A percentile compares a stretch with the other conserved stretches of the same genome.
These are phyloP conservation scores for Kondoa malvinella DNA, from an alignment of 768 basidiomycete species.

Conservation along the genomic window DNA sequence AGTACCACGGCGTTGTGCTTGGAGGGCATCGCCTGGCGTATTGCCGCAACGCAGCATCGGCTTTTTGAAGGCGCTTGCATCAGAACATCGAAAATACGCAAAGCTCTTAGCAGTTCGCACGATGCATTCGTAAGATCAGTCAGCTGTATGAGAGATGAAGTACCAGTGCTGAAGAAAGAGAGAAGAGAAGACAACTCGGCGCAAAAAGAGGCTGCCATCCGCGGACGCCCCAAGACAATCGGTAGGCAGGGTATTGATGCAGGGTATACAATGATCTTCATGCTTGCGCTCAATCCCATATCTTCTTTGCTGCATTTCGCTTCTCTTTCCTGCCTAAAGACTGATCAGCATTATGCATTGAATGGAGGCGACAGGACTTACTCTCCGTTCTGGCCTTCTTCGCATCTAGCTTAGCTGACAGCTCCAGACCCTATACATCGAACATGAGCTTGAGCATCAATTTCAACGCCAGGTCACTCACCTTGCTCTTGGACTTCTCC, in stretches of 20 bases:
- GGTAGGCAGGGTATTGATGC: neutral
- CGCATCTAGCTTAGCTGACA: neutral
- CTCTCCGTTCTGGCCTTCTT: neutral
- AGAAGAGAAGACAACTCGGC: too few species aligned
- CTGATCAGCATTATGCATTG: neutral
- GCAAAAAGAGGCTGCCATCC: too few species aligned
- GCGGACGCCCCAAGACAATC: neutral
- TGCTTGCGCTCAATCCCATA: neutral
- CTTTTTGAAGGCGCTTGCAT: too few species aligned
- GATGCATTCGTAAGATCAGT: too few species aligned
- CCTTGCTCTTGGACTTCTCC: neutral
- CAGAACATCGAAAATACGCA: too few species aligned
- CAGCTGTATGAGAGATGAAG: too few species aligned
- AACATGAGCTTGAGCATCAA: neutral
- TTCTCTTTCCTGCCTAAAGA: neutral
- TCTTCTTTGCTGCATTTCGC: neutral
- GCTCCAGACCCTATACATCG: neutral
- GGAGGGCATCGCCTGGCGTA: too few species aligned
- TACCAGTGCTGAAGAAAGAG: too few species aligned
- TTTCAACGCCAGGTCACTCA: neutral
- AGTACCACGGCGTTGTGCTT: too few species aligned
- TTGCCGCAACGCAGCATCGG: too few species aligned
- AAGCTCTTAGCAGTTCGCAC: too few species aligned
- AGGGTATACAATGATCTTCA: neutral
- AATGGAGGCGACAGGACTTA: neutral